Conservation (phyloP, 345 rosid species). For the Gossypium stocksii region DNA sequence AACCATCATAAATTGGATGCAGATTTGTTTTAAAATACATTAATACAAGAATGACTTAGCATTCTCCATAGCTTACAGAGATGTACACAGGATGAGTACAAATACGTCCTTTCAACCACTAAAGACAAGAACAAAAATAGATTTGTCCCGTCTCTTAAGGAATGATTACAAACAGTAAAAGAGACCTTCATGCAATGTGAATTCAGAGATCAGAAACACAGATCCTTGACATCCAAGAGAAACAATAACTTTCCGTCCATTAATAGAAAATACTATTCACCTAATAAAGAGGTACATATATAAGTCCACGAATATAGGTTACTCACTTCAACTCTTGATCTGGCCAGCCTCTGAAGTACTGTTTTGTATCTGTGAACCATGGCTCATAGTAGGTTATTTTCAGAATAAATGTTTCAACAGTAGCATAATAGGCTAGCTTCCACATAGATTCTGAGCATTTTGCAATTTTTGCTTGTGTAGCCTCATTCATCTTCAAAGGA, state of each 20-base stretch:
- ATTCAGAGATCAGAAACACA: slow-evolving; percentile 1
- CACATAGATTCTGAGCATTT: slow-evolving; percentile 92
- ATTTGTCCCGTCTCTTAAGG: not conserved
- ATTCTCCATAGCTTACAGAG: not conserved
- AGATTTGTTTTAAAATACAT: not conserved
- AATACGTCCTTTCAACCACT: not conserved
- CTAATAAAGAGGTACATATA: not conserved
- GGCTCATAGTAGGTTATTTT: slow-evolving; percentile 50
- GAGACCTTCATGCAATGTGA: slow-evolving; percentile 3
- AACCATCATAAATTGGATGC: not conserved
- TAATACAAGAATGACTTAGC: slow-evolving; percentile 3
- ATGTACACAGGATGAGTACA: not conserved
- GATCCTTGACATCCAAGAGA: not conserved
- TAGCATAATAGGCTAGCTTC: slow-evolving; percentile 71
- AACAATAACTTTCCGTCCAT: not conserved
- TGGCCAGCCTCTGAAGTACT: slow-evolving; percentile 78
- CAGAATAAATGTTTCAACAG: slow-evolving; percentile 60
- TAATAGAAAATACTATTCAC: slow-evolving; percentile 1
- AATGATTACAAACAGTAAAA: not conserved
- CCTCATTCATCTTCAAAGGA: slow-evolving; percentile 46
- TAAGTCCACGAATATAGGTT: slow-evolving; percentile 8
- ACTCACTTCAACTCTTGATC: slow-evolving; percentile 85
- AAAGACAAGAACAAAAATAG: not conserved
- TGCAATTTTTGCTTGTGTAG: slow-evolving; percentile 41
- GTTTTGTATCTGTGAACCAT: slow-evolving; percentile 64